phyloP scores from a whole-genome alignment of 495 filamentous ascomycete species.

The Talaromyces proteolyticus region DNA sequence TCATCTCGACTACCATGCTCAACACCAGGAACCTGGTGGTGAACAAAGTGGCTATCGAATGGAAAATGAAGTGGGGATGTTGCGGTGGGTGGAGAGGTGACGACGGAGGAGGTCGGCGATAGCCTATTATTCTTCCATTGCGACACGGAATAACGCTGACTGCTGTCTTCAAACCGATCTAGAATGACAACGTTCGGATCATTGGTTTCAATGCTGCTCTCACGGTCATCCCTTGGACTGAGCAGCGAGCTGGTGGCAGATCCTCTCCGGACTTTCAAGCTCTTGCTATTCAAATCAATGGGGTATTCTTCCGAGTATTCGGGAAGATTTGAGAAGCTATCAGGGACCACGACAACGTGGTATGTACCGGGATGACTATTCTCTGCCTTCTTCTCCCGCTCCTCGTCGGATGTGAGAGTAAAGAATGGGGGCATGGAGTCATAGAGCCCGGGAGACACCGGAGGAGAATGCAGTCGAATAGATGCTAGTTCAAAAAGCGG shows the following conservation, averaged over 20 bases:
- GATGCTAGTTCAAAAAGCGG: constrained; percentile 6
- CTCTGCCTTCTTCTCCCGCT: constrained; percentile 53
- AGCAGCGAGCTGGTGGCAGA: constrained; percentile 16
- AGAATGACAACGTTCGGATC: constrained; percentile 44
- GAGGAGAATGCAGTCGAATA: constrained; percentile 20
- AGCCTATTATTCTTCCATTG: constrained; percentile 21
- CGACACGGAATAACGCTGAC: constrained; percentile 20
- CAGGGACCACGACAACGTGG: constrained; percentile 48
- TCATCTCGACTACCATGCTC: constrained; percentile 24
- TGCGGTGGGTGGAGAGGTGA: constrained; percentile 10
- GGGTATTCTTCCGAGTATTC: constrained; percentile 39
- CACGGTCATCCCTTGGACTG: constrained; percentile 11
- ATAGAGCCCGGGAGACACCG: constrained; percentile 15
- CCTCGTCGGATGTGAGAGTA: constrained; percentile 52
- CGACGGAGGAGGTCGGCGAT: constrained; percentile 24
- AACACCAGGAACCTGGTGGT: constrained; percentile 5
- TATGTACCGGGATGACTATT: constrained; percentile 47
- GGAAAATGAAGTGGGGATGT: constrained; percentile 16
- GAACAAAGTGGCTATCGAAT: constrained; percentile 10
- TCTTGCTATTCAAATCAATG: constrained; percentile 10
- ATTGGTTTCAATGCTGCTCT: constrained; percentile 10
- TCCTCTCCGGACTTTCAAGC: constrained; percentile 4
- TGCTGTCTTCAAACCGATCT: constrained; percentile 42
- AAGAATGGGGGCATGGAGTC: constrained; percentile 48
- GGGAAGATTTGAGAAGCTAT: constrained; percentile 47